Evolutionary conservation across 1,284 basidiomycete species (phyloP), one percentile per base, ranked within the genome.

Genomic region (Cutaneotrichosporon cutaneum): DNA sequence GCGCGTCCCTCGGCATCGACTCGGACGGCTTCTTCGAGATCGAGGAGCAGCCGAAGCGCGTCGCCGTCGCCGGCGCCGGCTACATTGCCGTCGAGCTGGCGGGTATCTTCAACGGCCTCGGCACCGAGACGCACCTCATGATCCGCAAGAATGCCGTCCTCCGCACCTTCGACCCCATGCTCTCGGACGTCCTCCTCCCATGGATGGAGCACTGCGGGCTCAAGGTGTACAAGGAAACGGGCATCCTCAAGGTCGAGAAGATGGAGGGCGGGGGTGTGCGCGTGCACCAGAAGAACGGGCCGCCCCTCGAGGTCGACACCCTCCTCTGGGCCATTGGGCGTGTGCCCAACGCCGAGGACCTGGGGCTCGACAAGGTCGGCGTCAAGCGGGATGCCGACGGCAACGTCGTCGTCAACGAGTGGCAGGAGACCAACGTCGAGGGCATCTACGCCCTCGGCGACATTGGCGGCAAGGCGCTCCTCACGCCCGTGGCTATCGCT

Each of bases 401-500:
- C 33, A 86, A 96, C 74, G 84, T 99, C 60, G 71, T 89, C 35
- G 92, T 94, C 44, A 92, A 99, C 81, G 90, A 95, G 74, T 97
- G 87, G 77, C 95, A 99, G 82, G 87, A 88, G 73, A 87, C 92
- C 55, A 87, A 81, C 64, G 85, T 94, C 18, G 81, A 84, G 21
- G 84, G 85, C 60, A 83, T 99, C 68, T 89, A 85, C 58, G 87
- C 93, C 4, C 88, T 99, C 63, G 96, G 95, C 10, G 95, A 99
- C 76, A 91, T 94, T 16, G 86, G 87, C 67, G 95, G 95, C 64
- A 94, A 95, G 80, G 91, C 87, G 26, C 82, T 94, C 30, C 83
- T 99, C 64, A 99, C 95, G 0, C 95, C 96, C n/a, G 96, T 99
- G 7, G 96, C 95, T 24, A 96, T 99, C 65, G 95, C 95, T 54